A percentile compares a stretch with the other conserved stretches of the same genome.
Conservation (phyloP, 176 grass and related monocot genomes). For the Eleusine indica region DNA sequence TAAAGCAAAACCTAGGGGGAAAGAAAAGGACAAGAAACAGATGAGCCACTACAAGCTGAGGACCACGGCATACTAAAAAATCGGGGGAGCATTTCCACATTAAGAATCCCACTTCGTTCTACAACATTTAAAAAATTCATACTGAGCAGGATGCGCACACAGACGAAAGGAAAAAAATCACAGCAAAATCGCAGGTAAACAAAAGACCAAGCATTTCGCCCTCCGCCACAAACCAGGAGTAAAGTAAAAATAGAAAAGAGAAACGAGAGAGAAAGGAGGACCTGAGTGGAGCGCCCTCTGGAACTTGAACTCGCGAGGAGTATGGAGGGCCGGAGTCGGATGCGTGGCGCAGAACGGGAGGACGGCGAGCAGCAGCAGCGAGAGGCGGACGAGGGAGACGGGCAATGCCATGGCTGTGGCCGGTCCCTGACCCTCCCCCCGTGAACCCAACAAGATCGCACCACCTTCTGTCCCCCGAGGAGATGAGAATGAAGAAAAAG, state of each 20-base stretch:
- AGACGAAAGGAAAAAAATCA: not conserved
- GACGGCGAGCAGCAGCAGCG: constrained; percentile 46
- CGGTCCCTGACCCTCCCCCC: not conserved
- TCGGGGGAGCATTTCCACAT: constrained; percentile 19
- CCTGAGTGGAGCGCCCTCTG: constrained; percentile 34
- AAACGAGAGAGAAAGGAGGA: not conserved
- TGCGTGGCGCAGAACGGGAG: constrained; percentile 48
- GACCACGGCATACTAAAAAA: constrained; percentile 39
- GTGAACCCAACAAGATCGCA: constrained; percentile 34
- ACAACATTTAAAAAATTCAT: not conserved
- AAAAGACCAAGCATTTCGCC: not conserved
- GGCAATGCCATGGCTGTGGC: constrained; percentile 59
- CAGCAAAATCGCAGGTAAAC: not conserved
- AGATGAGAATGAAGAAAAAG: constrained; percentile 29
- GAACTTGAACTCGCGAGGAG: constrained; percentile 31
- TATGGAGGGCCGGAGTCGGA: constrained; percentile 1
- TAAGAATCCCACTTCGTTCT: constrained; percentile 19
- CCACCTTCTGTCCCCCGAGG: not conserved
- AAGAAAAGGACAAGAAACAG: constrained; percentile 36
- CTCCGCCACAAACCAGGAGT: not conserved
- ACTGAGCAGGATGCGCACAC: not conserved
- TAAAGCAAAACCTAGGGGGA: not conserved
- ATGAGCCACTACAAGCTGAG: constrained; percentile 31
- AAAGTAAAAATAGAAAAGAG: not conserved
- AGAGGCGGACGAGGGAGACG: constrained; percentile 33